Evolutionary conservation across 768 basidiomycete genomes (phyloP).

Genomic region (Russula olivacea): DNA sequence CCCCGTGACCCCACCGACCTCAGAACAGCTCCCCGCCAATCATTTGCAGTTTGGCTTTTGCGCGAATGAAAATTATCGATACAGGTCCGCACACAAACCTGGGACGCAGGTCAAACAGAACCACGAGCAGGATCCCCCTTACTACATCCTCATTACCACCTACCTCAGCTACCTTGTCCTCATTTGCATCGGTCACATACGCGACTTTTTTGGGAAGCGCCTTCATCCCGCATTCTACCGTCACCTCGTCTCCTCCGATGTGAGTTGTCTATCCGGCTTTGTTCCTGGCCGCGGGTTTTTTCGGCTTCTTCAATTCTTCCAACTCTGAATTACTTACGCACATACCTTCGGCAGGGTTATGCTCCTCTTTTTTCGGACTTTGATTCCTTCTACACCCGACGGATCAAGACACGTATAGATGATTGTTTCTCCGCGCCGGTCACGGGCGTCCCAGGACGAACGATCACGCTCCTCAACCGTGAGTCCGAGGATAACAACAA

Average conservation of each 20-base stretch:
- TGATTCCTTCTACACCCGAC: conserved; percentile 97
- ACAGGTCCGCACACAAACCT: conserved; percentile 54
- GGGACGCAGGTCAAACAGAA: conserved; percentile 46
- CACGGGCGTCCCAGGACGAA: conserved; percentile 93
- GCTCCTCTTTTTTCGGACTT: conserved; percentile 97
- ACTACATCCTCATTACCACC: conserved; percentile 86
- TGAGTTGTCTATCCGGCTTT: conserved; percentile 39
- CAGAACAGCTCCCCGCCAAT: conserved; percentile 72
- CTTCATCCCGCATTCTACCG: conserved; percentile 61
- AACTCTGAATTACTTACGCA: conserved; percentile 12
- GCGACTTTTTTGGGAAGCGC: conserved; percentile 92
- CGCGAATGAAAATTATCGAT: conserved; percentile 67
- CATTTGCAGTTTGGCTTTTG: conserved; percentile 95
- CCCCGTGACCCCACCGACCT: conserved; percentile 67
- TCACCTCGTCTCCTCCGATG: conserved; percentile 79
- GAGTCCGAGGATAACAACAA: conserved; percentile 75
- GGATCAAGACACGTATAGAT: conserved; percentile 89
- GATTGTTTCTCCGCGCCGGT: conserved; percentile 92
- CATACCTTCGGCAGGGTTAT: conserved; percentile 62
- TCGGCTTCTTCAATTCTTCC: conserved; percentile 5
- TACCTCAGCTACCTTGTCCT: conserved; percentile 93
- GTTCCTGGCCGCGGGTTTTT: neutral
- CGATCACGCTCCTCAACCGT: conserved; percentile 81
- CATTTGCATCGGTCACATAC: conserved; percentile 84
- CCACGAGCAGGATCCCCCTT: conserved; percentile 80